Conservation (phyloP, 2,329 filamentous ascomycete species). For the Penicillium sp. region DNA sequence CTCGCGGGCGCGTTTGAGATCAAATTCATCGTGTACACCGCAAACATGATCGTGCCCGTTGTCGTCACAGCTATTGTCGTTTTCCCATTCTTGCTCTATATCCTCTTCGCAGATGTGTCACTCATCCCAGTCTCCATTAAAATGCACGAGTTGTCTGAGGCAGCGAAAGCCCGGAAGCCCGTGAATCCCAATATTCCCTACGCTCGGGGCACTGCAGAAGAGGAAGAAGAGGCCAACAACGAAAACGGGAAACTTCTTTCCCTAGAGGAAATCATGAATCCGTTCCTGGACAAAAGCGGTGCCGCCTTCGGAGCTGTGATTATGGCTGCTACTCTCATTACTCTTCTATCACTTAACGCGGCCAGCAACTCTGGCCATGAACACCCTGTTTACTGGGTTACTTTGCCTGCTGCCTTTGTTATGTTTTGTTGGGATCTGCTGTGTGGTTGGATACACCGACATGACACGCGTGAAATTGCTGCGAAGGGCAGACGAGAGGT, state of each 20-base stretch:
- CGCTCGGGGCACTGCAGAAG: slow-evolving; percentile 56
- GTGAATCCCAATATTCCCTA: slow-evolving; percentile 73
- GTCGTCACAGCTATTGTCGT: slow-evolving; percentile 66
- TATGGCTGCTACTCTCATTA: slow-evolving; percentile 67
- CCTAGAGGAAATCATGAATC: slow-evolving; percentile 73
- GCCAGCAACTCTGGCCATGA: slow-evolving; percentile 52
- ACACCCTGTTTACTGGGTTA: slow-evolving; percentile 67
- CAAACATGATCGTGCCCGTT: slow-evolving; percentile 75
- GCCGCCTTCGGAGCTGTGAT: slow-evolving; percentile 64
- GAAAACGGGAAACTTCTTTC: slow-evolving; percentile 59
- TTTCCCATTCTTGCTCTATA: slow-evolving; percentile 69
- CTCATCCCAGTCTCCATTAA: slow-evolving; percentile 67
- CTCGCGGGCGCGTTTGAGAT: slow-evolving; percentile 71
- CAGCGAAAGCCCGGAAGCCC: slow-evolving; percentile 56
- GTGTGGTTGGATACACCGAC: slow-evolving; percentile 63
- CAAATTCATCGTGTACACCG: slow-evolving; percentile 71
- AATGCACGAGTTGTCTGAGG: slow-evolving; percentile 66
- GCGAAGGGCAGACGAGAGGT: slow-evolving; percentile 54
- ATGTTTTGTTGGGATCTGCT: slow-evolving; percentile 69
- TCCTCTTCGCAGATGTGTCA: slow-evolving; percentile 64
- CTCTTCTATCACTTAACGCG: slow-evolving; percentile 66
- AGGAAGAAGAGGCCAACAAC: slow-evolving; percentile 51
- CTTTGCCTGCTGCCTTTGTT: slow-evolving; percentile 65
- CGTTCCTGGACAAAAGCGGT: slow-evolving; percentile 67
- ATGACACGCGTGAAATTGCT: slow-evolving; percentile 65